Base-by-base conservation (phyloP, 2,329 filamentous ascomycete species). In the Ceratocystis huliohia region DNA sequence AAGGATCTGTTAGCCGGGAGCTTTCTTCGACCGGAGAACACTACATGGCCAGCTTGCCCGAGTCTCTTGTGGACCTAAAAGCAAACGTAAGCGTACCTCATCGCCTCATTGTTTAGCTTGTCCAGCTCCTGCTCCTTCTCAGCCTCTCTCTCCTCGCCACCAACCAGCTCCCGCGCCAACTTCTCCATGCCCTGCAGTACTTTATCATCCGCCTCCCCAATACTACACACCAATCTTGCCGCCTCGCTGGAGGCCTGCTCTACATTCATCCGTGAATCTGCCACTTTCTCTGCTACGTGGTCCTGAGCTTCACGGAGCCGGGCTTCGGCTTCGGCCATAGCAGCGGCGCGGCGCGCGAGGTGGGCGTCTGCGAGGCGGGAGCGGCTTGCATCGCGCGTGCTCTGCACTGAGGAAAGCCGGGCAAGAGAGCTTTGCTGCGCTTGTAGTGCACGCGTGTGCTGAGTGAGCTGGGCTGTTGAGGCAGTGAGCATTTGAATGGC, bases 111-210 rank as follows among this genome's bases (percentile, higher is more conserved):
- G 71, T 84, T 83, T 70, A 88, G 79, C 68, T 80, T 79, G 53
- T 82, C 79, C 8, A 86, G 75, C 2, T 78, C 78, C 65, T 79
- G 74, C 56, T 82, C 78, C 65, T 79, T 74, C 57, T 82, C 76
- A 62, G 84, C 81, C 7, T 82, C 41, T 3, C 20, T 79, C 0
- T 78, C 76, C 28, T 80, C 76, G 61, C 80, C 78, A 3, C 77
- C 77, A 8, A 83, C 77, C 2, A 89, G 78, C 69, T 86, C 84
- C 67, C 80, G 80, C 0, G 85, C 81, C 1, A 89, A 78, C 69
- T 87, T 88, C 71, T 88, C 84, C 2, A 90, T 76, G 67, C 84
- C 84, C 22, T 81, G 77, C 1, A 89, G 75, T 1, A 89, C 77
- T 68, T 82, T 84, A 71, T 89, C 86, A 68, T 90, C 87, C 46